phyloP scores from a whole-genome alignment of 345 rosid genomes.

The Gossypium longicalyx region DNA sequence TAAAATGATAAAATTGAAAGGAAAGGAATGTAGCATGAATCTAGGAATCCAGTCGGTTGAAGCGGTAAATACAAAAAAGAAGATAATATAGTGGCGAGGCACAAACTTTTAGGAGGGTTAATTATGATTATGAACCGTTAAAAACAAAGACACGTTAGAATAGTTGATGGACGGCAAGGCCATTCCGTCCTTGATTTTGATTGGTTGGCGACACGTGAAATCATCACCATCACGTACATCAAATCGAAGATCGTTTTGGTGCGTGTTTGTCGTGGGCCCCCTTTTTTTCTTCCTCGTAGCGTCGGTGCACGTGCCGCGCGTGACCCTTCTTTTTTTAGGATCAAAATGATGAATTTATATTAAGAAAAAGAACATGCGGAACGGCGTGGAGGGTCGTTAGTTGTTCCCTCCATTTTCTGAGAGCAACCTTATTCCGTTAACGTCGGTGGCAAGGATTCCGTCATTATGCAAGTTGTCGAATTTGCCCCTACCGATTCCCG shows the following conservation, averaged over 20 bases:
- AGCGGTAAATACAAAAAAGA: not conserved
- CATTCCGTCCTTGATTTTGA: not conserved
- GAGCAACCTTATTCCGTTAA: slow-evolving; percentile 4
- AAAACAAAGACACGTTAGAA: not conserved
- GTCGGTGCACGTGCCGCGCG: slow-evolving; percentile 15
- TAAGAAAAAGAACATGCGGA: not conserved
- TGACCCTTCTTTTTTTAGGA: not conserved
- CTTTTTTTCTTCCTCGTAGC: not conserved
- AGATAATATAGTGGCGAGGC: not conserved
- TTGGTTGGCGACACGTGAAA: slow-evolving; percentile 10
- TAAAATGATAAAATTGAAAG: no score
- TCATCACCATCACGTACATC: not conserved
- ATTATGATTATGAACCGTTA: slow-evolving; percentile 10
- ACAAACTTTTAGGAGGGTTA: slow-evolving; percentile 2
- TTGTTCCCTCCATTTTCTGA: not conserved
- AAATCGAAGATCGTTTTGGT: not conserved
- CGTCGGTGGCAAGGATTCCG: slow-evolving; percentile 12
- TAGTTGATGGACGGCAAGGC: not conserved
- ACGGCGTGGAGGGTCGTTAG: not conserved
- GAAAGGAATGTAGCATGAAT: no score
- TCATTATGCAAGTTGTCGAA: not conserved
- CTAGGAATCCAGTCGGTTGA: not conserved
- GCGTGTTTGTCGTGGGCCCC: not conserved
- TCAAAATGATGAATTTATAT: no score
- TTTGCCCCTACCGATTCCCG: slow-evolving; percentile 1